Base-by-base conservation (phyloP, 2,329 filamentous ascomycete genomes). In the Aspergillus latus region DNA sequence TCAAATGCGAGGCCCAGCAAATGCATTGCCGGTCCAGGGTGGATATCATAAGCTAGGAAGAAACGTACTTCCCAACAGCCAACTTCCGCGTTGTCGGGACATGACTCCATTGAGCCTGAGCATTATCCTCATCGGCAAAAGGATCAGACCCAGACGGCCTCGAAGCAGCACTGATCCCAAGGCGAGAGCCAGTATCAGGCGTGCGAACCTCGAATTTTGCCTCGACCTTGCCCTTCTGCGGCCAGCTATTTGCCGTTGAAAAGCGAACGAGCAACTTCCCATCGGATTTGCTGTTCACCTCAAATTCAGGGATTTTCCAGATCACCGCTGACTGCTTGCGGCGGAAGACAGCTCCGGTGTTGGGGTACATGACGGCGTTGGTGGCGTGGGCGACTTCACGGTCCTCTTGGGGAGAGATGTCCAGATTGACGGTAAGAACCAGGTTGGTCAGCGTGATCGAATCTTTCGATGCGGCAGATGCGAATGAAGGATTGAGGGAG, bases 221-320 rank as follows among this genome's bases (percentile, higher is more conserved):
- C 71, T 99, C 93, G 7, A 95, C 82, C 52, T 84, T 86, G 0
- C 92, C 91, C 4, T 89, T 84, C 60, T 84, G 85, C 0, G 89
- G 86, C 64, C 85, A 85, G 50, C 84, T 80, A 26, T 84, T 84
- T 34, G 92, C 88, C 0, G 89, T 90, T 26, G 87, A 78, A 64
- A 99, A 89, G 2, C 92, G 85, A 57, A 91, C 94, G 5, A 96
- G 86, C 56, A 97, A 84, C 74, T 91, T 93, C 66, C 88, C 82
- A 62, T 84, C 82, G 36, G 77, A 72, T 32, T 76, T 73, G 49
- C 70, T 64, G 50, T 85, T 85, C 7, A 83, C 76, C 44, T 80
- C 79, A 1, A 87, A 73, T 55, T 78, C 76, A 2, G 74, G 71
- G 11, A 79, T 64, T 58, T 71, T 75, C 77, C 77, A 79, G n/a